These are phyloP conservation scores for Peronosclerospora sorghi DNA, from an alignment of 352 stramenopile species.

Conservation along the genomic window DNA sequence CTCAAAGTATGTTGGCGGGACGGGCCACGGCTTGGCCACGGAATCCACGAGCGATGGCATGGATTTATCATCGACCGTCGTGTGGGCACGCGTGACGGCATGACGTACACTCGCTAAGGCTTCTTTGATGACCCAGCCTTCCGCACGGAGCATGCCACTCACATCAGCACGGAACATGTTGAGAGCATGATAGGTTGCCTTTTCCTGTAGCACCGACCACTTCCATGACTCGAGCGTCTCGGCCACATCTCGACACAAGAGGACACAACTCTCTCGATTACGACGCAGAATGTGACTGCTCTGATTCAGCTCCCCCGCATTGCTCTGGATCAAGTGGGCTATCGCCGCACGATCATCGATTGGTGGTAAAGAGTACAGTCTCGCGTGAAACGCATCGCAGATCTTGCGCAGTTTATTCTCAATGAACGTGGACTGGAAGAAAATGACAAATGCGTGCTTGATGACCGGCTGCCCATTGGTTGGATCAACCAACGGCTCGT, in stretches of 20 bases:
- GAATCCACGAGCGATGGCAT: conserved; percentile 90
- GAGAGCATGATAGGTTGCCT: conserved; percentile 95
- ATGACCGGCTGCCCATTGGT: conserved; percentile 78
- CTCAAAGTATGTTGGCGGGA: conserved; percentile 96
- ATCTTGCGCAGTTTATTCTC: conserved; percentile 98
- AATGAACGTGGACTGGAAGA: conserved; percentile 96
- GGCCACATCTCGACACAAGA: conserved; percentile 88
- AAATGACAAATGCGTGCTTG: conserved; percentile 89
- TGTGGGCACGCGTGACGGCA: conserved; percentile 83
- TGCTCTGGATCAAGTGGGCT: conserved; percentile 85
- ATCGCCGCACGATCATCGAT: conserved; percentile 90
- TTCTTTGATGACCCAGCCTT: conserved; percentile 93
- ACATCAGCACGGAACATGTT: conserved; percentile 98
- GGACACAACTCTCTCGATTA: conserved; percentile 92
- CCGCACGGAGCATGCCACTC: conserved; percentile 91
- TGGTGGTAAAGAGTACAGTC: conserved; percentile 91
- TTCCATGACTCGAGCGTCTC: conserved; percentile 94
- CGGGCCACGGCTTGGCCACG: conserved; percentile 92
- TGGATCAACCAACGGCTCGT: conserved; percentile 85
- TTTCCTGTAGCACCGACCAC: conserved; percentile 95
- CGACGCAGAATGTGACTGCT: conserved; percentile 93
- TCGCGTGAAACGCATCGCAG: conserved; percentile 95
- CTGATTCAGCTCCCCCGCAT: conserved; percentile 91
- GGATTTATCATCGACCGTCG: conserved; percentile 86
- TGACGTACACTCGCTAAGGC: conserved; percentile 73